These are phyloP conservation scores for Picea mariana DNA, from an alignment of 83 land plant genomes.

Conservation along the genomic window DNA sequence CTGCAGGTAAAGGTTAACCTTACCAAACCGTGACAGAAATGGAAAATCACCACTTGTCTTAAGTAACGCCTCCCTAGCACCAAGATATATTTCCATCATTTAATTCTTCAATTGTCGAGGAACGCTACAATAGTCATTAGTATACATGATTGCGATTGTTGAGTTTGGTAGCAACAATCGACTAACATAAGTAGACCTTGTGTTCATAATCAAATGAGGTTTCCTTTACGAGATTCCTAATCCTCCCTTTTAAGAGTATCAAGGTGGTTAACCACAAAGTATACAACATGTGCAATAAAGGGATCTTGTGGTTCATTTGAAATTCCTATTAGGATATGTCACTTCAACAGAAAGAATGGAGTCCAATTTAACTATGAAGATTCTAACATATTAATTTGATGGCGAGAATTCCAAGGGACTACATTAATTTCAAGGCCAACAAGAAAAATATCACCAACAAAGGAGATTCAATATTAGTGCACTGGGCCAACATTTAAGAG, in stretches of 20 bases:
- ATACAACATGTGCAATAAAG: too few species aligned
- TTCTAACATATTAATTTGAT: too few species aligned
- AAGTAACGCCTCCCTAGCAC: constrained; percentile 38
- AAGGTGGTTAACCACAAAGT: constrained; percentile 20
- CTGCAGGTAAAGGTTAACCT: constrained; percentile 45
- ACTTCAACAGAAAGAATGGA: too few species aligned
- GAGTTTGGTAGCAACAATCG: constrained; percentile 13
- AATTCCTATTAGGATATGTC: too few species aligned
- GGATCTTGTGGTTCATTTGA: too few species aligned
- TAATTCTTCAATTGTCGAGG: constrained; percentile 42
- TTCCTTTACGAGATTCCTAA: constrained; percentile 31
- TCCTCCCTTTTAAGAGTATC: constrained; percentile 40
- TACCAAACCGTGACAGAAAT: constrained; percentile 47
- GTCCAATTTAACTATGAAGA: too few species aligned
- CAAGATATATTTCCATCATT: constrained; percentile 39
- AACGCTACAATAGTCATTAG: constrained; percentile 44
- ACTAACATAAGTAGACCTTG: constrained; percentile 25
- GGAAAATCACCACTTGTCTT: constrained; percentile 52
- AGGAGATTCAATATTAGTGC: too few species aligned
- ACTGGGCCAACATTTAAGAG: constrained; percentile 37
- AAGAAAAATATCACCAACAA: too few species aligned
- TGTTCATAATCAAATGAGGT: constrained; percentile 30
- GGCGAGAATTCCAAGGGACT: too few species aligned
- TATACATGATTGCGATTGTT: constrained; percentile 11
- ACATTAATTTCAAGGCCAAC: too few species aligned